Evolutionary conservation across 768 basidiomycete species (phyloP).

Genomic region (Russula lepida): DNA sequence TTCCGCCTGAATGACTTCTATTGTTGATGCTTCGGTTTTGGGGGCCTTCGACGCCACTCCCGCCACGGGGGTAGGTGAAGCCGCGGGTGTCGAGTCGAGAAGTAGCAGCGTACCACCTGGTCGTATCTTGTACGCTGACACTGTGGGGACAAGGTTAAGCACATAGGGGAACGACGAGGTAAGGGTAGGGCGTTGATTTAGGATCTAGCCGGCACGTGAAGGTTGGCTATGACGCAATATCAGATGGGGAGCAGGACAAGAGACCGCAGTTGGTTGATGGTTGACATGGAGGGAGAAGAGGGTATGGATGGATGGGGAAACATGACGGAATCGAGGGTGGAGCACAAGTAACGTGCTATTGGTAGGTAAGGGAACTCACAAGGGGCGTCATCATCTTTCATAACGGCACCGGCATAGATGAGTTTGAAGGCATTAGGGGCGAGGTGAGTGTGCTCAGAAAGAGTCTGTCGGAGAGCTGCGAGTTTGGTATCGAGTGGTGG

Average conservation of each 20-base stretch:
- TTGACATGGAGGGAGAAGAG: background rate
- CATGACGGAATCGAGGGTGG: slow-evolving; percentile 18
- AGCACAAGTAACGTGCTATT: background rate
- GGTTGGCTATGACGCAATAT: slow-evolving; percentile 12
- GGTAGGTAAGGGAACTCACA: slow-evolving; percentile 33
- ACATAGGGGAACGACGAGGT: slow-evolving; percentile 18
- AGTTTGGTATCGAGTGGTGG: slow-evolving; percentile 55
- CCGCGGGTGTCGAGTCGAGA: slow-evolving; percentile 32
- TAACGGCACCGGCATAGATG: slow-evolving; percentile 82
- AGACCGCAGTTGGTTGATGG: background rate
- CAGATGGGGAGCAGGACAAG: background rate
- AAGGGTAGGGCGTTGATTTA: background rate
- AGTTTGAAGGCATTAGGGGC: slow-evolving; percentile 69
- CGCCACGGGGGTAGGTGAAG: slow-evolving; percentile 24
- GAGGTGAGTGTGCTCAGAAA: slow-evolving; percentile 72
- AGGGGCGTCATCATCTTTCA: slow-evolving; percentile 71
- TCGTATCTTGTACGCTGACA: slow-evolving; percentile 69
- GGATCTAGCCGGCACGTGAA: background rate
- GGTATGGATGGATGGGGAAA: slow-evolving; percentile 8
- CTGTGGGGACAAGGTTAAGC: slow-evolving; percentile 29
- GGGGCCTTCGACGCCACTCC: slow-evolving; percentile 24
- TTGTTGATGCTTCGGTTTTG: slow-evolving; percentile 42
- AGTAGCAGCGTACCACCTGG: slow-evolving; percentile 63
- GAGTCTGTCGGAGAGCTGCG: slow-evolving; percentile 43
- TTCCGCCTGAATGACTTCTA: slow-evolving; percentile 49